Evolutionary conservation across 345 rosid genomes (phyloP).

Genomic region (Linum trigynum): DNA sequence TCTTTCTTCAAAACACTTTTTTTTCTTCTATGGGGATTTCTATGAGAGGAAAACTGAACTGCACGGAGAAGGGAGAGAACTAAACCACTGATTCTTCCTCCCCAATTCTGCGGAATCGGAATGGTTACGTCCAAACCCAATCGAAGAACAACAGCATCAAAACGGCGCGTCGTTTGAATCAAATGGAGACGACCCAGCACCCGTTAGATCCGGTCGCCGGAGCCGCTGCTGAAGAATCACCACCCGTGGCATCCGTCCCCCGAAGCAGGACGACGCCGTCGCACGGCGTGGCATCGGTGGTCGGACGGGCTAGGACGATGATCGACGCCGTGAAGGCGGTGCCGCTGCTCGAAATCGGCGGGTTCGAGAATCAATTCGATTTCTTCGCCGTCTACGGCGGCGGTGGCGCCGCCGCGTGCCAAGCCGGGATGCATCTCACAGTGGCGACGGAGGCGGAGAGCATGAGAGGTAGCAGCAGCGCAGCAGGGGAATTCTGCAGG

Average conservation of each 20-base stretch:
- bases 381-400: conserved; percentile 38
- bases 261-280: conserved; percentile 1
- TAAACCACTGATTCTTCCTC: background rate
- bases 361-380: conserved; percentile 11
- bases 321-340: conserved; percentile 25
- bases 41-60: background rate
- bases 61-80: background rate
- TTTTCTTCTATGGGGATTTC: background rate
- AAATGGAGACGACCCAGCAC: background rate
- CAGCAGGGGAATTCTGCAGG: background rate
- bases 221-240: background rate
- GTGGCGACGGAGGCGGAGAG: conserved; percentile 27
- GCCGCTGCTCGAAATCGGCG: conserved; percentile 10
- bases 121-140: background rate
- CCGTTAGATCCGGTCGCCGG: background rate
- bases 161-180: background rate
- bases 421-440: conserved; percentile 27
- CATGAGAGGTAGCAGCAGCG: background rate
- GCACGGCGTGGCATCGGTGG: conserved; percentile 29
- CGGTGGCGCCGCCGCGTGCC: conserved; percentile 25
- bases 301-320: conserved; percentile 31
- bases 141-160: background rate
- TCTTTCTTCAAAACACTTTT: background rate
- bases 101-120: no score
- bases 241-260: background rate